Evolutionary conservation across 106 monocot species (phyloP).

Genomic region (Platanthera guangdongensis): DNA sequence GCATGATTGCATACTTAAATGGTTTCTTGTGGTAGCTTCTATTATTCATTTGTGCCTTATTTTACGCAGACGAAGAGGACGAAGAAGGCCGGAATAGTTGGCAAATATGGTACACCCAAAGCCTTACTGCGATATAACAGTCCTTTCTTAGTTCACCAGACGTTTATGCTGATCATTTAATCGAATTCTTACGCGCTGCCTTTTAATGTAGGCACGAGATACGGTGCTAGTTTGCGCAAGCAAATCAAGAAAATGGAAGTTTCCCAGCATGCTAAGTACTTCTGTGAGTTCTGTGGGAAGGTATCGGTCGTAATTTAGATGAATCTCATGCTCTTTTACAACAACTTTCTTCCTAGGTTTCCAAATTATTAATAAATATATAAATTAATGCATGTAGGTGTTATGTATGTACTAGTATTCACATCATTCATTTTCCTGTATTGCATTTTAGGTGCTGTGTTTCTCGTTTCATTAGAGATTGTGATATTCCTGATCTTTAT

Average conservation of each 20-base stretch:
- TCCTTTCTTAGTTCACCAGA: neutral
- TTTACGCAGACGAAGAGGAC: neutral
- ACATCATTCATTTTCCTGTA: too few relatives aligned
- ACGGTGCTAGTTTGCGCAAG: conserved; percentile 13
- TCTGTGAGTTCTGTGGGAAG: conserved; percentile 12
- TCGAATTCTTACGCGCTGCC: neutral
- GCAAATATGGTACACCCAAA: neutral
- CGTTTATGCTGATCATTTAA: neutral
- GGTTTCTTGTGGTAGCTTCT: neutral
- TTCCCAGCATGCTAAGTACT: conserved; percentile 7
- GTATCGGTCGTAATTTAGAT: neutral
- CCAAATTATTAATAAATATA: too few relatives aligned
- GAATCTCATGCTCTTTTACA: neutral
- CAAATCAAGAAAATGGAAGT: conserved; percentile 14
- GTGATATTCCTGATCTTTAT: too few relatives aligned
- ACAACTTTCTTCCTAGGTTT: too few relatives aligned
- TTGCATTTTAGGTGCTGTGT: too few relatives aligned
- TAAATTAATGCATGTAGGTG: too few relatives aligned
- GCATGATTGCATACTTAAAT: neutral
- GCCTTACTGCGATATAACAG: neutral
- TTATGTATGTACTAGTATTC: too few relatives aligned
- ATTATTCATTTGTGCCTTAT: neutral
- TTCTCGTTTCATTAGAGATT: too few relatives aligned
- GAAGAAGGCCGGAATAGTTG: conserved; percentile 9
- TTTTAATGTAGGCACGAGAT: neutral